Percentiles rank a stretch among this genome's conserved stretches.
Evolutionary conservation across 352 stramenopile species (phyloP).

Genomic region (Thraustochytrium sp.): DNA sequence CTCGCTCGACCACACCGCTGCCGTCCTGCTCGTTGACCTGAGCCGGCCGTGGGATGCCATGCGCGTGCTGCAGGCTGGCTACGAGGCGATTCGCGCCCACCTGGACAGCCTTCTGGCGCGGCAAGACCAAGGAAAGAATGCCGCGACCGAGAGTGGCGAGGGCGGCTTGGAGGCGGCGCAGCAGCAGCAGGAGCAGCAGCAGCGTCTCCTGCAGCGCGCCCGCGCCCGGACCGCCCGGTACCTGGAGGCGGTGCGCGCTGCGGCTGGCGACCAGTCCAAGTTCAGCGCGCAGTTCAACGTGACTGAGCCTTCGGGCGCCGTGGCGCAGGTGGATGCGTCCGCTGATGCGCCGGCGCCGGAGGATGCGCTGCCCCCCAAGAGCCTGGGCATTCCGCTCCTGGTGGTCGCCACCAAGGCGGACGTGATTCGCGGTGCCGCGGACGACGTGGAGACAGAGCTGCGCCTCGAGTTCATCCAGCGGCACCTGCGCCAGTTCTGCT

Average conservation of each 20-base stretch:
- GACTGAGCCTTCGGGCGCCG: neutral
- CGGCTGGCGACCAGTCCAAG: neutral
- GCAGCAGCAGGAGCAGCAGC: neutral
- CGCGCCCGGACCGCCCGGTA: neutral
- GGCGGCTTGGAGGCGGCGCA: neutral
- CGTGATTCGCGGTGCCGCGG: neutral
- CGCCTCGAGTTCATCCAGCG: slow-evolving; percentile 39
- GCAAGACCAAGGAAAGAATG: no score
- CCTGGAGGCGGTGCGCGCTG: neutral
- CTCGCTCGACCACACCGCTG: neutral
- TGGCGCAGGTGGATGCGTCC: neutral
- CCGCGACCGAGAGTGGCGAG: no score
- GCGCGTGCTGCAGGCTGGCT: neutral
- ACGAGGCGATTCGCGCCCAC: neutral
- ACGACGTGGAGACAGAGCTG: slow-evolving; percentile 26
- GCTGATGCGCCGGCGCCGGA: neutral
- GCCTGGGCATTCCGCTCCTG: slow-evolving; percentile 3
- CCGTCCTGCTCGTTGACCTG: slow-evolving; percentile 13
- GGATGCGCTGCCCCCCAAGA: neutral
- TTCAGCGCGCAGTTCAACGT: neutral
- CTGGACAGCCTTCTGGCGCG: neutral
- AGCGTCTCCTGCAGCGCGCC: neutral
- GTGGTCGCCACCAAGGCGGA: slow-evolving; percentile 11
- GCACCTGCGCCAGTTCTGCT: slow-evolving; percentile 5
- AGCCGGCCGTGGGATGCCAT: neutral